Conservation (phyloP, 805 yeast species). For the Yamadazyma phyllophila region DNA sequence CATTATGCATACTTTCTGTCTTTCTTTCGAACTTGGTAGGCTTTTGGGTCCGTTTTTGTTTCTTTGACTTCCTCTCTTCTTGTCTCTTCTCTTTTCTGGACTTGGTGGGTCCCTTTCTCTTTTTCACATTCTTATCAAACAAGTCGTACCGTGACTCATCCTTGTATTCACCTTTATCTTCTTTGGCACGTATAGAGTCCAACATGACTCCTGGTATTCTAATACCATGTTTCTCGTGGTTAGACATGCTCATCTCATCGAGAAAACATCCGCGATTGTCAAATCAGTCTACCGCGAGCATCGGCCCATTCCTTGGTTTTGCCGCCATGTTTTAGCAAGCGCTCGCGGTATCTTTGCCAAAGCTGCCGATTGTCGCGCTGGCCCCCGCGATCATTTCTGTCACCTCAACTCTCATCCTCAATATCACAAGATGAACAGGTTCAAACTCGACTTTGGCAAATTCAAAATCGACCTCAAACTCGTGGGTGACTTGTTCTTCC, state of each 20-base stretch:
- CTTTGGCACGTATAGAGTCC: constrained; percentile 45
- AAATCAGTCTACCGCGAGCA: no score
- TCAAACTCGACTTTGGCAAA: constrained; percentile 37
- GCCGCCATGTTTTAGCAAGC: no score
- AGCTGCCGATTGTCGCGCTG: no score
- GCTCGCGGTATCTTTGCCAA: no score
- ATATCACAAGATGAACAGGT: constrained; percentile 24
- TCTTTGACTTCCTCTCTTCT: constrained; percentile 31
- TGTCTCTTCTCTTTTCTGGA: constrained; percentile 36
- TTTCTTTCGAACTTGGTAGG: not conserved
- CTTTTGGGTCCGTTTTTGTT: constrained; percentile 24
- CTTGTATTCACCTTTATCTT: constrained; percentile 44
- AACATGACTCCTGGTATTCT: constrained; percentile 54
- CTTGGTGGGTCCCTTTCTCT: constrained; percentile 14
- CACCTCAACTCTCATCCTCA: no score
- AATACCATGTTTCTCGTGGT: constrained; percentile 40
- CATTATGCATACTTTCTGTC: no score
- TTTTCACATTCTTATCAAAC: constrained; percentile 6
- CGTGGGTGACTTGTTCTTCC: constrained; percentile 40
- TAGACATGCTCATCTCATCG: constrained; percentile 5
- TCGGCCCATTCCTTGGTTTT: no score
- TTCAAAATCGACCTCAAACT: constrained; percentile 38
- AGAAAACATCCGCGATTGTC: not conserved
- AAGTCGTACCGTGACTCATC: constrained; percentile 23
- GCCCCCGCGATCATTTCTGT: no score